These are phyloP conservation scores for Clathrospora elynae DNA, from an alignment of 2,329 filamentous ascomycete genomes.

Conservation along the genomic window DNA sequence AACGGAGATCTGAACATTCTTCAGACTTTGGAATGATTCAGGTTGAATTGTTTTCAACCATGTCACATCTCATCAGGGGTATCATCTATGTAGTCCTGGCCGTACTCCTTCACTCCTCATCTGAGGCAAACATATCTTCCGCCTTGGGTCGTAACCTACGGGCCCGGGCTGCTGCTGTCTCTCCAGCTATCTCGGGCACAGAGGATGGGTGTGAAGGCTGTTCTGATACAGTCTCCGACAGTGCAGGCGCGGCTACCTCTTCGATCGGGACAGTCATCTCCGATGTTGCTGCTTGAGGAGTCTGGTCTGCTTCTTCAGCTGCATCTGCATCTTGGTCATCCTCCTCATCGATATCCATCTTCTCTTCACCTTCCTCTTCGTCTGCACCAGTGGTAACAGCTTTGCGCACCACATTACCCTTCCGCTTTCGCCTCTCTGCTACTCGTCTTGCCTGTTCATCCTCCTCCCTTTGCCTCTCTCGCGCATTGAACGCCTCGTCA, in stretches of 20 bases:
- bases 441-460: constrained; percentile 70
- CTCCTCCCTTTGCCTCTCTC: constrained; percentile 48
- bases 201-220: constrained; percentile 2
- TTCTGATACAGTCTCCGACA: neutral
- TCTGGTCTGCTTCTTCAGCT: constrained; percentile 3
- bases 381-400: constrained; percentile 10
- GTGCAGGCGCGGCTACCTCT: neutral
- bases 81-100: too few relatives aligned
- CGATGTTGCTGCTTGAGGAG: neutral
- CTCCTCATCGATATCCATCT: constrained; percentile 28
- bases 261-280: neutral
- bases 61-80: constrained; percentile 5
- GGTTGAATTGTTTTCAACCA: neutral
- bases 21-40: too few relatives aligned
- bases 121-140: constrained; percentile 49
- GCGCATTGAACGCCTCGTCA: constrained; percentile 37
- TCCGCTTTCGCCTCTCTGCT: constrained; percentile 56
- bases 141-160: constrained; percentile 43
- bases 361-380: constrained; percentile 21
- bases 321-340: constrained; percentile 8
- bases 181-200: constrained; percentile 29
- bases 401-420: constrained; percentile 21
- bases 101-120: constrained; percentile 21
- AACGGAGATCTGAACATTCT: too few relatives aligned
- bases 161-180: constrained; percentile 46